Base-by-base conservation (phyloP, 805 yeast species). In the Candida ovalis region DNA sequence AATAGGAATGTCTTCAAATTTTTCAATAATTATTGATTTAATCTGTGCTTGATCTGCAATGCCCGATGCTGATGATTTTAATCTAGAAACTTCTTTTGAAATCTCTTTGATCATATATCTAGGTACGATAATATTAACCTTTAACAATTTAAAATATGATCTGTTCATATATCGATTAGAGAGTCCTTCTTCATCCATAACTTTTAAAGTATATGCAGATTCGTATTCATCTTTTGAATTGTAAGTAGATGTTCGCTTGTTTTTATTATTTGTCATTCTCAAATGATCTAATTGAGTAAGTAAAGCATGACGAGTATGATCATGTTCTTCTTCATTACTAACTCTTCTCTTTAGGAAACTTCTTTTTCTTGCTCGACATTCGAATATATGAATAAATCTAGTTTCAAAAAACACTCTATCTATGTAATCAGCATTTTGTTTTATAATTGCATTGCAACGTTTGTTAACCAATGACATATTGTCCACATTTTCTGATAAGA, bases 291-390 rank as follows among this genome's bases (percentile, higher is more conserved):
- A 30, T 22, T 40, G 43, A 1, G 61, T 55, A 15, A 44, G 40
- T 18, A 58, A 45, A 4, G 62, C 59, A 37, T 56, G 50, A 15
- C 49, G 53, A 21, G 48, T 41, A 37, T 59, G 60, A 28, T 56
- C 58, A 28, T 56, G 50, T 12, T 48, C 51, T 7, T 47, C 41
- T n/a, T 50, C 58, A 39, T 55, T 51, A 25, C 55, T 53, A 22
- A 46, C 52, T n/a, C 56, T 51, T 23, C 57, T 45, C 27, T 56
- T 56, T 15, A 54, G 17, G 33, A 43, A 39, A 12, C 52, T 45
- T n/a, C 35, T 28, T 15, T 48, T 30, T 13, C 48, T 42, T 7
- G 48, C 36, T 27, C 40, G 45, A 10, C 43, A 43, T 4, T 41
- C 38, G 18, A 45, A 25, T 3, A 43, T 24, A 4, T 40, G 37